These are phyloP conservation scores for Pachysandra terminalis DNA, from an alignment of 164 flowering plant species.

Conservation along the genomic window DNA sequence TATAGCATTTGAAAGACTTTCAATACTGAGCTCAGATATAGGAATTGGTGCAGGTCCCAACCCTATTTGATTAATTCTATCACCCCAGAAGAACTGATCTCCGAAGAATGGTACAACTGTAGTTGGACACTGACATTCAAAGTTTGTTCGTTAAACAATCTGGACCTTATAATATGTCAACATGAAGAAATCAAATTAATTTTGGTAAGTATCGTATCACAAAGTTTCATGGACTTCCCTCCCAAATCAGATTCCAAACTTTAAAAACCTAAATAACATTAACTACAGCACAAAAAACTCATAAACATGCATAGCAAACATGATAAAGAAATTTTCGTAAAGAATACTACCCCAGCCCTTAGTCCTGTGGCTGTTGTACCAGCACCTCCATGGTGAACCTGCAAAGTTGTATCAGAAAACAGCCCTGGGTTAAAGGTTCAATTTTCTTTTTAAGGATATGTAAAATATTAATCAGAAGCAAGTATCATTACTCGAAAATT, in stretches of 20 bases:
- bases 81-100: conserved; percentile 97
- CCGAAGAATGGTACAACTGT: conserved; percentile 97
- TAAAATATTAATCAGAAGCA: neutral
- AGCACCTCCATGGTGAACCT: conserved; percentile 99
- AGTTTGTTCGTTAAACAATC: no score
- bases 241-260: neutral
- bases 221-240: neutral
- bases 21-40: conserved; percentile 60
- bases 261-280: neutral
- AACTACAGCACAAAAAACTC: neutral
- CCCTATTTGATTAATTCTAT: conserved; percentile 66
- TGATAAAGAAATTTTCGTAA: neutral
- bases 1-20: conserved; percentile 70
- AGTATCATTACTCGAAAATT: neutral
- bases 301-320: neutral
- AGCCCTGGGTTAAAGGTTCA: neutral
- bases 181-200: neutral
- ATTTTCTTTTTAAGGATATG: neutral
- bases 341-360: conserved; percentile 75
- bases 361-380: conserved; percentile 98
- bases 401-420: conserved; percentile 17
- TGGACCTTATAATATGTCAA: no score
- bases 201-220: neutral
- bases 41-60: conserved; percentile 91
- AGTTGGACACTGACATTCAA: conserved; percentile 75